Evolutionary conservation across 306 rosid species (phyloP).

Genomic region (Citrullus amarus): DNA sequence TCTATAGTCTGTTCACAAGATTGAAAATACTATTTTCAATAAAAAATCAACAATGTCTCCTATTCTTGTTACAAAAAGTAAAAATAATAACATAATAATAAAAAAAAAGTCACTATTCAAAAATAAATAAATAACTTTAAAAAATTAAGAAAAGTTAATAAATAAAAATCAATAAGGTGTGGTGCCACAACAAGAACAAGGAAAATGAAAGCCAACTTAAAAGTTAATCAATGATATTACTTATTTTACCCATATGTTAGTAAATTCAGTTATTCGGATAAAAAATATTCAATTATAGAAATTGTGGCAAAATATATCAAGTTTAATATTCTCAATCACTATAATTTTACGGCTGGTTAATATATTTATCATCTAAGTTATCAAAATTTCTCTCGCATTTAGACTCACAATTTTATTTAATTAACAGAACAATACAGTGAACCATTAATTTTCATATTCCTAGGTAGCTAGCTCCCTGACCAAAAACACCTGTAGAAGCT

Average conservation of each 20-base stretch:
- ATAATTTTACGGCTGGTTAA: neutral
- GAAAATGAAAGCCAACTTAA: neutral
- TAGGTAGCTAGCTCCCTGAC: neutral
- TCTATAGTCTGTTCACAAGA: slow-evolving; percentile 68
- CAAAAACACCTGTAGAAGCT: neutral
- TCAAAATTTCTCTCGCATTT: neutral
- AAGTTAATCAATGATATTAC: neutral
- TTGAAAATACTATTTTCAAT: slow-evolving; percentile 5
- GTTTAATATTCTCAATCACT: neutral
- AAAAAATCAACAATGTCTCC: neutral
- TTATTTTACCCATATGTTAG: neutral
- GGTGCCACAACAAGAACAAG: neutral
- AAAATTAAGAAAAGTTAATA: neutral
- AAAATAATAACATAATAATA: neutral
- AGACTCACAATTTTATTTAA: neutral
- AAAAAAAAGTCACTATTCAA: neutral
- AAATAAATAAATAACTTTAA: neutral
- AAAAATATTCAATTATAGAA: neutral
- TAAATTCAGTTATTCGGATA: neutral
- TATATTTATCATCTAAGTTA: neutral
- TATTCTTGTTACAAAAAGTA: neutral
- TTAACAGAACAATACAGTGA: neutral
- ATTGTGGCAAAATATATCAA: neutral
- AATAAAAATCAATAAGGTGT: neutral
- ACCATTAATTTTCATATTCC: neutral